Evolutionary conservation across 768 basidiomycete genomes (phyloP).

Genomic region (Candolleomyces eurysporus): DNA sequence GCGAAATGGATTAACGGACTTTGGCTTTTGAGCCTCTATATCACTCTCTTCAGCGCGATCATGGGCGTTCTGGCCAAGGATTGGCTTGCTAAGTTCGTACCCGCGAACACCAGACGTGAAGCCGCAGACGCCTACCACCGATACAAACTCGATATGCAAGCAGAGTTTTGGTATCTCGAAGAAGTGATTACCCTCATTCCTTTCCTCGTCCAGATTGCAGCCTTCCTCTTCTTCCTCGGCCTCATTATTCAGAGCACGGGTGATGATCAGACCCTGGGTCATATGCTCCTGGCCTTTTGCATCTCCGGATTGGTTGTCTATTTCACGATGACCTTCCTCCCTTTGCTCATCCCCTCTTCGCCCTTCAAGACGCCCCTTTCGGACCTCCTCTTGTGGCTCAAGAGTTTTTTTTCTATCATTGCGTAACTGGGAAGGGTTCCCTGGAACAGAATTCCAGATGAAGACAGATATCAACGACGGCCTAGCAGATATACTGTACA

Average conservation of each 20-base stretch:
- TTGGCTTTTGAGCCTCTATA: slow-evolving; percentile 25
- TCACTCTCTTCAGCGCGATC: slow-evolving; percentile 24
- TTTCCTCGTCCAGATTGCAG: slow-evolving; percentile 16
- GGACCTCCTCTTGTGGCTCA: not conserved
- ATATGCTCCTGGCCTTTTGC: not conserved
- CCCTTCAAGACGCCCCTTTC: slow-evolving; percentile 9
- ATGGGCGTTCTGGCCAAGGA: slow-evolving; percentile 23
- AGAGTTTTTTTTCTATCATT: not conserved
- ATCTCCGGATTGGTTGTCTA: not conserved
- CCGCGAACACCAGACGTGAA: slow-evolving; percentile 12
- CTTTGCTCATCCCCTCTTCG: not conserved
- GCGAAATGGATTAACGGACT: slow-evolving; percentile 21
- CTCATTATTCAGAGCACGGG: slow-evolving; percentile 10
- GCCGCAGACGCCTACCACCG: slow-evolving; percentile 18
- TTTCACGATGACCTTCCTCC: slow-evolving; percentile 4
- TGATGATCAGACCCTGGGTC: slow-evolving; percentile 2
- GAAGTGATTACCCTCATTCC: slow-evolving; percentile 16
- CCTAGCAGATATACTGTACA: slow-evolving; percentile 2
- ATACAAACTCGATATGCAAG: slow-evolving; percentile 15
- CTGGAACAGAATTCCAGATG: not conserved
- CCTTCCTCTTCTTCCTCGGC: slow-evolving; percentile 19
- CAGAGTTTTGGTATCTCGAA: slow-evolving; percentile 15
- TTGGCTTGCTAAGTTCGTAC: slow-evolving; percentile 19
- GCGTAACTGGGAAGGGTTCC: not conserved
- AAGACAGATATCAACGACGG: not conserved